Base-by-base conservation (phyloP, 2,329 filamentous ascomycete genomes). In the Thielaviopsis cerberus region DNA sequence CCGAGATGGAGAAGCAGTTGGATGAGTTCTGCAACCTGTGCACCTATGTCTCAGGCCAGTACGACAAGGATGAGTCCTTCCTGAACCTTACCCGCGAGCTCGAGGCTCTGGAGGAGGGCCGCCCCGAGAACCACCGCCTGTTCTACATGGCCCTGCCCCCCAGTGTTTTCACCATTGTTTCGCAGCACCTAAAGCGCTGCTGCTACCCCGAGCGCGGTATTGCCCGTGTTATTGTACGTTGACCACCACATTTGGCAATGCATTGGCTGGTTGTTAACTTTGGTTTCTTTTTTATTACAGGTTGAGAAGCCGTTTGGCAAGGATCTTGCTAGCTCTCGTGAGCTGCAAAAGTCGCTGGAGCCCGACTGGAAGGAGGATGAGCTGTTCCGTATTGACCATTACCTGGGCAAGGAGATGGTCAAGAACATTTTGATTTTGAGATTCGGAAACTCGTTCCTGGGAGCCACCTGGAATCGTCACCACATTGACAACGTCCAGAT, bases 401-500 rank as follows among this genome's bases (percentile, higher is more conserved):
- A 98, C 73, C 82, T 98, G 53, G 94, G 94, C 67, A 98, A 98
- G 79, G 92, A 98, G 75, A 98, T 98, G 92, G 92, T 98, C 67
- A 98, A 98, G 83, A 98, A 98, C 75, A 94, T 98, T 65, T 79
- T 98, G 64, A 96, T 98, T 65, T 81, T 98, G 64, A 82, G 94
- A 69, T 98, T 98, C 69, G 94, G 92, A 66, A 98, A 98, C 76
- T 90, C 94, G 65, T 98, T 98, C 79, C 87, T 98, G 66, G 90
- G 90, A 64, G 91, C 92, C 51, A 98, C 91, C 61, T 98, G 92
- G 92, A 98, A 97, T 78, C 83, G 92, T 65, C 90, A 96, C 72
- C 91, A 97, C 78, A 98, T 98, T 74, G 92, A 97, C 75, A 98
- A 95, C 67, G 86, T 98, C 54, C 92, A 97, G 76, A 97, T 98